A percentile compares a stretch with the other conserved stretches of the same genome.
phyloP scores from a whole-genome alignment of 2,329 filamentous ascomycete species.

The Pseudogymnoascus sp. region DNA sequence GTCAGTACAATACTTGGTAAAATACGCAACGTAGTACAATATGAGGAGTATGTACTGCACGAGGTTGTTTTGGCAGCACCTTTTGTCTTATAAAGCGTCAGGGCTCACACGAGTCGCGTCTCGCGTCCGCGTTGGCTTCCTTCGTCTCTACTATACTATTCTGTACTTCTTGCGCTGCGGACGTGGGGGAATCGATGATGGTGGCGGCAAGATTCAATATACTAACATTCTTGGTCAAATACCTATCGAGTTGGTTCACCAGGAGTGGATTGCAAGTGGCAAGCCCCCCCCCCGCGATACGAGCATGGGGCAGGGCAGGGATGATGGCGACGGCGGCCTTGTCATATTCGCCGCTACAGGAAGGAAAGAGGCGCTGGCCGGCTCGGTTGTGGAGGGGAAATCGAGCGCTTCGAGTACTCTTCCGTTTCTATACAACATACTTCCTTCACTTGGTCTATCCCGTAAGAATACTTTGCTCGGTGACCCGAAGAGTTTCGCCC shows the following conservation, averaged over 20 bases:
- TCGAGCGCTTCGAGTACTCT: not conserved
- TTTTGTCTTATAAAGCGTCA: slow-evolving; percentile 2
- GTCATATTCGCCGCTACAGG: slow-evolving; percentile 6
- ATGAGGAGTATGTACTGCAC: slow-evolving; percentile 4
- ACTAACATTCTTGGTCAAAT: slow-evolving; percentile 7
- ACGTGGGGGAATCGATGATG: not conserved
- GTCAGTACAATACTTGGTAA: not conserved
- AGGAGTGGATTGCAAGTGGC: slow-evolving; percentile 8
- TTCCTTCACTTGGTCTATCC: not conserved
- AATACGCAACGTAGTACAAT: slow-evolving; percentile 9
- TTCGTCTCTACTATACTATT: not conserved
- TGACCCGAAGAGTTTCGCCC: not conserved
- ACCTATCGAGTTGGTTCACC: not conserved
- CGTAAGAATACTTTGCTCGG: not conserved
- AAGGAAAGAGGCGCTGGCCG: slow-evolving; percentile 2
- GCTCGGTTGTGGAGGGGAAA: slow-evolving; percentile 1
- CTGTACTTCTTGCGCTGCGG: not conserved
- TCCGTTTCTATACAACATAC: not conserved
- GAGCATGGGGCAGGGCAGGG: not conserved
- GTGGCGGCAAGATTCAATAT: not conserved
- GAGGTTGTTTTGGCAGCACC: slow-evolving; percentile 1
- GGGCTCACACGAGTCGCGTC: slow-evolving; percentile 4
- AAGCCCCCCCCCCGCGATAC: slow-evolving; percentile 4
- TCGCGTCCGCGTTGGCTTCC: not conserved
- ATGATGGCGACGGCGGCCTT: slow-evolving; percentile 2